Conservation (phyloP, 2,329 filamentous ascomycete species). For the Monilinia aucupariae region DNA sequence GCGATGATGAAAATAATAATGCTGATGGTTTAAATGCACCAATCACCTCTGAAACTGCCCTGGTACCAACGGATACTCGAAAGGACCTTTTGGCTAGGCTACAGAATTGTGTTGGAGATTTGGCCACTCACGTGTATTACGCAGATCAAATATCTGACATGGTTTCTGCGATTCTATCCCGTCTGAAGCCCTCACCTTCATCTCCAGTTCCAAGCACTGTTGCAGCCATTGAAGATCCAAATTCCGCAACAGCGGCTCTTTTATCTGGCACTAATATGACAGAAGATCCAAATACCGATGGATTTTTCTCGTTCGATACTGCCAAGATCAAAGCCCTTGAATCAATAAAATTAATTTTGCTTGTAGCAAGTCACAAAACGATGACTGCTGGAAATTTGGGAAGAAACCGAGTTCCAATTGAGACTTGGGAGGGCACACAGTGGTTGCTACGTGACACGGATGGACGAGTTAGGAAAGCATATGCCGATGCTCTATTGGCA, state of each 20-base stretch:
- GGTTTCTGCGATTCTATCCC: constrained; percentile 72
- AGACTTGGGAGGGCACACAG: constrained; percentile 94
- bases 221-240: constrained; percentile 40
- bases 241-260: constrained; percentile 44
- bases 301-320: constrained; percentile 58
- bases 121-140: constrained; percentile 95
- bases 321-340: constrained; percentile 64
- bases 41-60: constrained; percentile 36
- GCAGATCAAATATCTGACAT: constrained; percentile 94
- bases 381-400: constrained; percentile 59
- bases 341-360: constrained; percentile 74
- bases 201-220: constrained; percentile 41
- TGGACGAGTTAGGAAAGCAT: constrained; percentile 73
- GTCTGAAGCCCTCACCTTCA: constrained; percentile 61
- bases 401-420: constrained; percentile 68
- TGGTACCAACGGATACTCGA: constrained; percentile 47
- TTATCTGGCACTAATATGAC: constrained; percentile 44
- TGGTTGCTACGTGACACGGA: constrained; percentile 82
- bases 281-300: constrained; percentile 49
- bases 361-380: constrained; percentile 68
- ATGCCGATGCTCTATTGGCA: constrained; percentile 73
- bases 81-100: constrained; percentile 64
- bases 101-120: constrained; percentile 78
- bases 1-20: constrained; percentile 18
- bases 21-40: constrained; percentile 18